Percentiles rank a stretch among this genome's conserved stretches.
Conservation (phyloP, 75 land plant species). For the Ceratopteris richardii region DNA sequence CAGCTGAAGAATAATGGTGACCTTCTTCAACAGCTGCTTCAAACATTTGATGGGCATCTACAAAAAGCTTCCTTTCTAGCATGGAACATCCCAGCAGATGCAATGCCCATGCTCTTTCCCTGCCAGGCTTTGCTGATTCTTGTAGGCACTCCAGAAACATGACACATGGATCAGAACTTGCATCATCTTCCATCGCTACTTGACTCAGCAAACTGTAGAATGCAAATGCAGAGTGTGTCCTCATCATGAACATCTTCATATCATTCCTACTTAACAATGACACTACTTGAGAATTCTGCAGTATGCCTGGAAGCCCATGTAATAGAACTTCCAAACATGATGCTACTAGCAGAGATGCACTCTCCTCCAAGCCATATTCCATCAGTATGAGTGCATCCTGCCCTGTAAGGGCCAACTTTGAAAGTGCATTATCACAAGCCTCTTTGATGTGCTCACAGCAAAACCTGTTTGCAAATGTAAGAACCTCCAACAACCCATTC, state of each 20-base stretch:
- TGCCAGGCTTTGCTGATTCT: constrained; percentile 43
- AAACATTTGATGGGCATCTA: constrained; percentile 57
- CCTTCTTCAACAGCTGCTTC: constrained; percentile 71
- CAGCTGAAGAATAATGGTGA: constrained; percentile 72
- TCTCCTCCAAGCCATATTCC: constrained; percentile 76
- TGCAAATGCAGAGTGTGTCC: constrained; percentile 75
- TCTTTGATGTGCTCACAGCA: constrained; percentile 87
- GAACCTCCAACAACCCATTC: constrained; percentile 60
- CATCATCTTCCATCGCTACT: constrained; percentile 63
- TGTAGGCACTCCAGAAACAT: constrained; percentile 41
- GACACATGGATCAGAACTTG: constrained; percentile 49
- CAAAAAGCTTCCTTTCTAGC: constrained; percentile 76
- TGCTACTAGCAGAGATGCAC: constrained; percentile 60
- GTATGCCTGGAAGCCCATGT: constrained; percentile 71
- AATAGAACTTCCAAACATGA: constrained; percentile 85
- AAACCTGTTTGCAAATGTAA: constrained; percentile 85
- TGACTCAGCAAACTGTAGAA: constrained; percentile 78
- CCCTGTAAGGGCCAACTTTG: constrained; percentile 46
- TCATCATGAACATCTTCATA: constrained; percentile 45
- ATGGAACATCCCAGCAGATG: constrained; percentile 89
- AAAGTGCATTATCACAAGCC: constrained; percentile 72
- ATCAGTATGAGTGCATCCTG: constrained; percentile 82
- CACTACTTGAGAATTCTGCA: constrained; percentile 53
- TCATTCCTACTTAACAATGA: constrained; percentile 38
- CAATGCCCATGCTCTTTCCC: constrained; percentile 60